phyloP scores from a whole-genome alignment of 129 eudicot genomes.

The Pulicaria dysenterica region DNA sequence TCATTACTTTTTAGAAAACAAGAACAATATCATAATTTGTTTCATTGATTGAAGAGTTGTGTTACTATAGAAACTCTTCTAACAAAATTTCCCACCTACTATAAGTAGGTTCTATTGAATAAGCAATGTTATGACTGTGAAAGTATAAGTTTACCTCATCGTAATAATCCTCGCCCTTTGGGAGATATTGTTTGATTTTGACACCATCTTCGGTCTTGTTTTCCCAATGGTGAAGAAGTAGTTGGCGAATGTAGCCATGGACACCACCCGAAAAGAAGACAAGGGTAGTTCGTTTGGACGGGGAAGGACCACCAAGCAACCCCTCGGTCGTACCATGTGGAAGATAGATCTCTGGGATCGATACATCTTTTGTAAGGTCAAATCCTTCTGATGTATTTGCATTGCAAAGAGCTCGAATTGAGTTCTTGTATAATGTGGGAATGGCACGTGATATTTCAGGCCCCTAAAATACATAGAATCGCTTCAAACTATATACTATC shows the following conservation, averaged over 20 bases:
- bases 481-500: neutral
- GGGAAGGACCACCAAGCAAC: slow-evolving; percentile 56
- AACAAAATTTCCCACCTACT: too few species aligned
- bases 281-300: slow-evolving; percentile 49
- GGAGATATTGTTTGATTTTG: slow-evolving; percentile 63
- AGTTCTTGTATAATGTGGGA: slow-evolving; percentile 57
- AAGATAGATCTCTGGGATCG: slow-evolving; percentile 76
- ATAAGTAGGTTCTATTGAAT: neutral
- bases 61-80: too few species aligned
- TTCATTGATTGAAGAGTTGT: neutral
- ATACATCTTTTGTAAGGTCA: slow-evolving; percentile 59
- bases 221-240: slow-evolving; percentile 78
- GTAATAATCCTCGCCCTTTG: slow-evolving; percentile 41
- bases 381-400: slow-evolving; percentile 85
- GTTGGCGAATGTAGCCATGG: slow-evolving; percentile 73
- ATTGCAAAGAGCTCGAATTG: slow-evolving; percentile 75
- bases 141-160: slow-evolving; percentile 4
- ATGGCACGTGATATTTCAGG: slow-evolving; percentile 54
- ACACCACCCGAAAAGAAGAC: slow-evolving; percentile 87
- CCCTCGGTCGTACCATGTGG: slow-evolving; percentile 55
- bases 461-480: slow-evolving; percentile 43
- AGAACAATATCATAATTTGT: too few species aligned
- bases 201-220: slow-evolving; percentile 61
- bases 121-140: too few species aligned
- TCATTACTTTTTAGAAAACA: too few species aligned